Conservation (phyloP, 768 basidiomycete species). For the Kwoniella dendrophila region DNA sequence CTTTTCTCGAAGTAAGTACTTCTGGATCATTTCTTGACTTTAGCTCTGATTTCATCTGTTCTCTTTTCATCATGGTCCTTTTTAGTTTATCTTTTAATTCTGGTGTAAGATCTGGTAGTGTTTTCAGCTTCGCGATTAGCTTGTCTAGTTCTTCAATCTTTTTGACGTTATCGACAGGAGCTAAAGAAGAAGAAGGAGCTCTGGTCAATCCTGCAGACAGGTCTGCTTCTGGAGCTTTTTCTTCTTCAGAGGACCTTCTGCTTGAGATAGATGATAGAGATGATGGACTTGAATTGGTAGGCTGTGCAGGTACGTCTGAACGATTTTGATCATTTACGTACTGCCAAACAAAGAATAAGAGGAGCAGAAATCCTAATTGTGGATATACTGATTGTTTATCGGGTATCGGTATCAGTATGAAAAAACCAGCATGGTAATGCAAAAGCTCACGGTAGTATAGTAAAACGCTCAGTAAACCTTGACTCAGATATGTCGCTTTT, state of each 20-base stretch:
- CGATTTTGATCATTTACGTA: conserved; percentile 24
- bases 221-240: not conserved
- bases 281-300: not conserved
- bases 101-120: not conserved
- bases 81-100: conserved; percentile 4
- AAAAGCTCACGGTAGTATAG: conserved; percentile 31
- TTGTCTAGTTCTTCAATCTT: conserved; percentile 7
- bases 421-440: not conserved
- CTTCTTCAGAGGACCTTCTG: not conserved
- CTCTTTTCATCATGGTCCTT: not conserved
- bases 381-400: conserved; percentile 19
- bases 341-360: conserved; percentile 38
- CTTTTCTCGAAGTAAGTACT: not conserved
- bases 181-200: not conserved
- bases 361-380: conserved; percentile 32
- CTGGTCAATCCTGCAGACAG: not conserved
- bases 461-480: conserved; percentile 35
- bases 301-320: not conserved
- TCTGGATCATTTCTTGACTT: not conserved
- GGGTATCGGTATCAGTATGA: conserved; percentile 8
- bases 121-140: conserved; percentile 4
- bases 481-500: conserved; percentile 36
- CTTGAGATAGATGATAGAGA: not conserved
- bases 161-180: not conserved
- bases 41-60: conserved; percentile 3